Base-by-base conservation (phyloP, 2,329 filamentous ascomycete genomes). In the Venturiaceae sp. region DNA sequence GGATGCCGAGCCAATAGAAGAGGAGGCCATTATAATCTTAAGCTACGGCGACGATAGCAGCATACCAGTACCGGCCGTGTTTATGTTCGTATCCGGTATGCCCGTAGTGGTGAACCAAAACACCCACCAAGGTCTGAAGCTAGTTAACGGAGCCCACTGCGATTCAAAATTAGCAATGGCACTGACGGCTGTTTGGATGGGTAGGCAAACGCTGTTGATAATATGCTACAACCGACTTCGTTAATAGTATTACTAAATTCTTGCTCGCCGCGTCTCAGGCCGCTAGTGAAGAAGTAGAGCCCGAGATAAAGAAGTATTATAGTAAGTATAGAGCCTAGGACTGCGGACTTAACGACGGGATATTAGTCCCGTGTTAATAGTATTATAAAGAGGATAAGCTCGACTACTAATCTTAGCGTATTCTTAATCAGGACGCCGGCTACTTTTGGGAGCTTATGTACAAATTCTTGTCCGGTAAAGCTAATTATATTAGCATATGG, bases 301-400 rank as follows among this genome's bases (percentile, higher is more conserved):
- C 90, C 90, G n/a, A 94, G 73, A 65, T 90, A 95, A 5, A 95
- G 77, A 50, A 95, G 74, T 74, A 94, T 80, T 32, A 90, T 95
- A 13, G 90, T 89, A 33, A 95, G 72, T 44, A 95, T 86, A 0
- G 87, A 92, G 19, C 90, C 90, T 1, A 95, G 74, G 60, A 95
- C 91, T 19, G 90, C 90, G 54, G 88, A 88, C 67, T 89, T 84
- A 64, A 94, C 89, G 64, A 94, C 86, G 28, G 79, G 57, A 28
- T 34, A n/a, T 32, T 23, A 3, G 32, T 26, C 23, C 26, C 30
- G 34, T 58, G 50, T 26, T 46, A 26, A 9, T n/a, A 60, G 94
- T 86, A 19, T n/a, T 37, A 58, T 53, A 19, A 58, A 44, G 11
- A 58, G 21, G 23, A 58, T 16, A n/a, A 58, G 41, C 71, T 95